Evolutionary conservation across 306 rosid genomes (phyloP).

Genomic region (Carpinus fangiana): DNA sequence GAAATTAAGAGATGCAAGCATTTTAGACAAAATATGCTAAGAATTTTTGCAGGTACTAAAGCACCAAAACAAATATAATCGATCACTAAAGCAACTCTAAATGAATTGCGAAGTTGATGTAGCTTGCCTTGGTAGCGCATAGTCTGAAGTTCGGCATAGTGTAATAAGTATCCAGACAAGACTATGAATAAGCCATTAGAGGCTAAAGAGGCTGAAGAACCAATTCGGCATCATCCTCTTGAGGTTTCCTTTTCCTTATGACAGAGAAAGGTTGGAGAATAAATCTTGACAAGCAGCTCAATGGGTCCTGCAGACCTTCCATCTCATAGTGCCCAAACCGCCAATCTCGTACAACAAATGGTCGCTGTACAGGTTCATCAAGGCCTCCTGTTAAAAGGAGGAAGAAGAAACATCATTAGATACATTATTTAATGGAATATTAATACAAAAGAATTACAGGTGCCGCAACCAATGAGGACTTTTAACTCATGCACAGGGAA

Average conservation of each 20-base stretch:
- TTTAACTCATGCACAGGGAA: not conserved
- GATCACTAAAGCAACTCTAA: not conserved
- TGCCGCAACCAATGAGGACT: not conserved
- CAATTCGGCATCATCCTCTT: constrained; percentile 41
- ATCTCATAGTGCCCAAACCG: constrained; percentile 93
- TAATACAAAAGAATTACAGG: not conserved
- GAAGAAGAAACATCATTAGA: constrained; percentile 12
- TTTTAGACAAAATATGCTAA: constrained; percentile 7
- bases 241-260: constrained; percentile 40
- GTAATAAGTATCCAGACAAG: not conserved
- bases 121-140: constrained; percentile 5
- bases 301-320: constrained; percentile 85
- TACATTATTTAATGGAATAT: not conserved
- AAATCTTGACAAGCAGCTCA: constrained; percentile 66
- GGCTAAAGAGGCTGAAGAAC: constrained; percentile 60
- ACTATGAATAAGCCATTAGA: constrained; percentile 8
- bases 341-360: constrained; percentile 78
- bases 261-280: constrained; percentile 46
- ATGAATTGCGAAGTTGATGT: not conserved
- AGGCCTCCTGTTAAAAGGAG: constrained; percentile 67
- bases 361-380: constrained; percentile 76
- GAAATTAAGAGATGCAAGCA: not conserved
- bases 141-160: not conserved
- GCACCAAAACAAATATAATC: not conserved
- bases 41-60: constrained; percentile 2